A percentile compares a stretch with the other conserved stretches of the same genome.
phyloP scores from a whole-genome alignment of 1,139 yeast species.

The Pichia sp. region DNA sequence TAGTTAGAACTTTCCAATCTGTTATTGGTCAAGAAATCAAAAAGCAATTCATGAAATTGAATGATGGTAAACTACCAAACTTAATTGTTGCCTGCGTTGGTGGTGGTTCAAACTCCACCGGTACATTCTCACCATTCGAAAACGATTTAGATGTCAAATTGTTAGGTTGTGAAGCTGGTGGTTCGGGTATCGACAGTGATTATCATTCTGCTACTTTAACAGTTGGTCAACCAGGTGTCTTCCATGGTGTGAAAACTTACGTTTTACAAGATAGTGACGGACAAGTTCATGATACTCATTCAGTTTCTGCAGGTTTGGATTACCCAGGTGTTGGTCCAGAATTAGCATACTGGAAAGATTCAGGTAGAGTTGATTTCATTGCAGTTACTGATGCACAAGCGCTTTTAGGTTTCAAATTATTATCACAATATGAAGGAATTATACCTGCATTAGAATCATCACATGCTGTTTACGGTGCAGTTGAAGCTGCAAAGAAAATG shows the following conservation, averaged over 20 bases:
- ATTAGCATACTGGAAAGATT: conserved; percentile 88
- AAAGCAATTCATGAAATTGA: conserved; percentile 74
- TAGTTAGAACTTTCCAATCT: conserved; percentile 96
- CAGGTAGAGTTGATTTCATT: conserved; percentile 83
- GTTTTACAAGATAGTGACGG: conserved; percentile 89
- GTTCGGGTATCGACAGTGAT: conserved; percentile 85
- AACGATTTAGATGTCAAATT: conserved; percentile 69
- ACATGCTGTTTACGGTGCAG: conserved; percentile 90
- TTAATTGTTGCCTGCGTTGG: conserved; percentile 98
- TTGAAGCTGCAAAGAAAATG: conserved; percentile 82
- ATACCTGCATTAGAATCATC: conserved; percentile 97
- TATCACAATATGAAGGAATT: conserved; percentile 93
- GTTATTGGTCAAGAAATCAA: conserved; percentile 94
- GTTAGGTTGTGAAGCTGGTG: conserved; percentile 97
- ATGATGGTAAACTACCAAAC: conserved; percentile 80
- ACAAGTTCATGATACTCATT: conserved; percentile 95
- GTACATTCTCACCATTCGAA: conserved; percentile 92
- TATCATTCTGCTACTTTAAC: conserved; percentile 91
- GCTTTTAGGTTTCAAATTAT: conserved; percentile 74
- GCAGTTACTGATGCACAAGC: conserved; percentile 97
- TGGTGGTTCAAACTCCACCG: conserved; percentile 96
- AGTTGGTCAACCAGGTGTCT: conserved; percentile 91
- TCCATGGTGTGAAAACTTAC: conserved; percentile 95
- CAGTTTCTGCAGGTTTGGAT: conserved; percentile 96
- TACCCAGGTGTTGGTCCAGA: conserved; percentile 99